Evolutionary conservation across 768 basidiomycete species (phyloP).

Genomic region (Fomitopsis pulvina): DNA sequence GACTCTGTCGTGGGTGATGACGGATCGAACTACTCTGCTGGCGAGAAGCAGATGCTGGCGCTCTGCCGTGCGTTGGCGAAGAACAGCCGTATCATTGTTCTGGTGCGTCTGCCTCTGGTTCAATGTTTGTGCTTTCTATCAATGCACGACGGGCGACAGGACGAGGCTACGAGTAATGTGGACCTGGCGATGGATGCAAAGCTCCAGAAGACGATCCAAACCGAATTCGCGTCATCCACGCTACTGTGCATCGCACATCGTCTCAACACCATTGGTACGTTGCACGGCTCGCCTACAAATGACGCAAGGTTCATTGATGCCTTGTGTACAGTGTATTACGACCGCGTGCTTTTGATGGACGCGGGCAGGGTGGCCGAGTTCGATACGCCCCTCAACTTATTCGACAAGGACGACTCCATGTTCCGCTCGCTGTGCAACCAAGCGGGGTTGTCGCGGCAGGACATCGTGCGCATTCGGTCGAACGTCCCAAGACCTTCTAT

Average conservation of each 20-base stretch:
- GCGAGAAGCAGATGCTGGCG: slow-evolving; percentile 82
- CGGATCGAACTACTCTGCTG: slow-evolving; percentile 55
- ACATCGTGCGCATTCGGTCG: slow-evolving; percentile 46
- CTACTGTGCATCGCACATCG: slow-evolving; percentile 70
- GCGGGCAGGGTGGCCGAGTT: slow-evolving; percentile 62
- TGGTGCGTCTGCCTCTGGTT: slow-evolving; percentile 32
- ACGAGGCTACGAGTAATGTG: slow-evolving; percentile 79
- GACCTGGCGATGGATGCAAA: slow-evolving; percentile 86
- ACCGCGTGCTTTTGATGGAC: slow-evolving; percentile 70
- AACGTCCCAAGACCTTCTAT: not conserved
- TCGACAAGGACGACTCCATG: slow-evolving; percentile 53
- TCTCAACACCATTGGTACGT: slow-evolving; percentile 51
- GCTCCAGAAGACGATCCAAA: slow-evolving; percentile 81
- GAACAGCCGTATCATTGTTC: slow-evolving; percentile 64
- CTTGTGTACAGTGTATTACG: slow-evolving; percentile 47
- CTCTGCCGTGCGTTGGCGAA: slow-evolving; percentile 76
- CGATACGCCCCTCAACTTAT: slow-evolving; percentile 64
- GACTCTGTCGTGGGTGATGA: slow-evolving; percentile 57
- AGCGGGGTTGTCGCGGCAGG: slow-evolving; percentile 46
- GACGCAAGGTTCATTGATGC: not conserved
- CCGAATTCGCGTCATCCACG: slow-evolving; percentile 73
- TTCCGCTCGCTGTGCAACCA: slow-evolving; percentile 68
- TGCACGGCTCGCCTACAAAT: not conserved
- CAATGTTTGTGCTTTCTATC: not conserved
- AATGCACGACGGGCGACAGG: slow-evolving; percentile 28